These are phyloP conservation scores for Chytriomyces sp. DNA, from an alignment of 192 early-diverging fungal species.

Conservation along the genomic window DNA sequence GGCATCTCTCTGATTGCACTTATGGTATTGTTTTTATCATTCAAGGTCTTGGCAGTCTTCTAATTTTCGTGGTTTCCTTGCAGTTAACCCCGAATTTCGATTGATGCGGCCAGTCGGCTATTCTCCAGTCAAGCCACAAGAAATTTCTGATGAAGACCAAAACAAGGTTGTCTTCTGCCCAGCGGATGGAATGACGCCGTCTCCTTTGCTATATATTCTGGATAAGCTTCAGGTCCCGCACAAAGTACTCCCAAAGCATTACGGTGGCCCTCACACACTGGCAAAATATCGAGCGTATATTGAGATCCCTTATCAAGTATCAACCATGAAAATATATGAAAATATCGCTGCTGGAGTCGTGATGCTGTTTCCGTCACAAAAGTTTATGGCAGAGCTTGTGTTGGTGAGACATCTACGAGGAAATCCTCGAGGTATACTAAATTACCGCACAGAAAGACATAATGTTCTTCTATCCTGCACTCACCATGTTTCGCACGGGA, in stretches of 20 bases:
- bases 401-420: not conserved
- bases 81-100: not conserved
- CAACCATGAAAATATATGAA: conserved; percentile 26
- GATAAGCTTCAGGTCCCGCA: not conserved
- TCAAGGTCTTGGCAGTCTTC: too few species aligned
- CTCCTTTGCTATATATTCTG: not conserved
- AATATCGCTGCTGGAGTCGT: conserved; percentile 4
- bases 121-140: not conserved
- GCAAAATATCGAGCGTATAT: conserved; percentile 19
- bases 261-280: conserved; percentile 9
- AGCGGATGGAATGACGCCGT: not conserved
- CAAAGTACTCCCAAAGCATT: conserved; percentile 3
- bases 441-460: not conserved
- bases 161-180: not conserved
- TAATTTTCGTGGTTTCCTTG: too few species aligned
- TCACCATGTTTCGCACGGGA: not conserved
- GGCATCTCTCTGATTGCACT: conserved; percentile 14
- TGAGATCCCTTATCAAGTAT: conserved; percentile 15
- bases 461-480: not conserved
- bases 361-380: not conserved
- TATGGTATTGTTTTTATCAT: too few species aligned
- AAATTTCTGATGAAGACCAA: not conserved
- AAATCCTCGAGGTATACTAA: not conserved
- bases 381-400: not conserved
- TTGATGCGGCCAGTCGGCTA: conserved; percentile 6